Evolutionary conservation across 306 rosid genomes (phyloP).

Genomic region (Cicer arietinum): DNA sequence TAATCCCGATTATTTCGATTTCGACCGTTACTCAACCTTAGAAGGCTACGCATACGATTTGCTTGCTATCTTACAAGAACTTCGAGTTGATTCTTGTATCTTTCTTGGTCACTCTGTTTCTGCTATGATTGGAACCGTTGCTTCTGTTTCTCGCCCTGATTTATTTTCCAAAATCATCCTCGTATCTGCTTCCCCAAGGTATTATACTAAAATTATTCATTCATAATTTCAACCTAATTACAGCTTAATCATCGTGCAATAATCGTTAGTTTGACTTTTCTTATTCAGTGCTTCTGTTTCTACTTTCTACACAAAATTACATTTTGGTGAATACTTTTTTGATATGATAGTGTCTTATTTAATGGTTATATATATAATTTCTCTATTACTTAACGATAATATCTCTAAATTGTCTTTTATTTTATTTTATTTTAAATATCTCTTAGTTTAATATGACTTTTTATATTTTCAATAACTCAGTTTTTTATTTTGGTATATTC

Average conservation of each 20-base stretch:
- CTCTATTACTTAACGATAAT: no score
- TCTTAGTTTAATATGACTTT: no score
- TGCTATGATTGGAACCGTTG: slow-evolving; percentile 50
- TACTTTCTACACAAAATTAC: background rate
- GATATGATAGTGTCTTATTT: no score
- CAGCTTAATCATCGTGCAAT: background rate
- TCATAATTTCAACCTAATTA: background rate
- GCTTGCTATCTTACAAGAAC: slow-evolving; percentile 51
- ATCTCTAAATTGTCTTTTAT: no score
- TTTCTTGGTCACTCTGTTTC: slow-evolving; percentile 51
- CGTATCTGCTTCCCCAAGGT: slow-evolving; percentile 55
- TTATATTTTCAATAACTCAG: no score
- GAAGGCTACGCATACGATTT: slow-evolving; percentile 53
- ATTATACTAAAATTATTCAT: background rate
- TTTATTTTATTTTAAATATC: no score
- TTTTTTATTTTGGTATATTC: no score
- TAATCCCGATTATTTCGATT: slow-evolving; percentile 58
- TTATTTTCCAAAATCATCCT: slow-evolving; percentile 46
- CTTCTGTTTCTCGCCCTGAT: slow-evolving; percentile 56
- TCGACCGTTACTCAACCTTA: slow-evolving; percentile 47
- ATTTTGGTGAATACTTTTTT: no score
- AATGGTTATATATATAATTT: no score
- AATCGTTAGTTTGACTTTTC: slow-evolving; percentile 26
- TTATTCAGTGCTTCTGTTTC: background rate
- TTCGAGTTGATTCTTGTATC: slow-evolving; percentile 47